Evolutionary conservation across 1,284 basidiomycete genomes (phyloP), one percentile per base, ranked within the genome.

Genomic region (Trametes pubescens): DNA sequence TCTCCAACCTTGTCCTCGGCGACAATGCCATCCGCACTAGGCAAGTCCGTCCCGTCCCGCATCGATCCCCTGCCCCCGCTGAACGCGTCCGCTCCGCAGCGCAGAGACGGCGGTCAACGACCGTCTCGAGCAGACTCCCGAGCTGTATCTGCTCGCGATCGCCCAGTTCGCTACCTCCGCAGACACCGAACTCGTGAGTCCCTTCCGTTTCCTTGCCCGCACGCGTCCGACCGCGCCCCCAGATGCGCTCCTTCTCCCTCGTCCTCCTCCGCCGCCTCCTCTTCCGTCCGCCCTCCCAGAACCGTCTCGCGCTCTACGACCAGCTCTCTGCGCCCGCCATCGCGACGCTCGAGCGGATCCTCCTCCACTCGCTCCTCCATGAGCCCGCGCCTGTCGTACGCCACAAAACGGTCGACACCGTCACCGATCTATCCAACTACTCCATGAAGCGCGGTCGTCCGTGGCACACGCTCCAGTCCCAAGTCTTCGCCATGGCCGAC

Each of bases 231-330:
- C 51, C 24, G 18, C 40, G 44, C 29, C 57, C 24, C 44, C 67
- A 91, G 89, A 93, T 93, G 91, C 86, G 91, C 43, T 90, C 91
- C 0, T 93, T 93, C 75, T 91, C 91, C 2, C 81, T 93, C 37
- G 90, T 93, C 14, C 84, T 93, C 26, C 84, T 93, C 35, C 84
- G 91, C 9, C 85, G 91, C 9, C 82, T 93, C 5, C 84, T 93
- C 52, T 93, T 93, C 75, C 85, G 91, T 79, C 44, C 77, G 66
- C 59, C 74, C 69, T 59, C 77, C 72, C 71, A 65, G 57, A 74
- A 79, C 75, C 70, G 74, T 71, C 5, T 76, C 77, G 21, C 87
- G 2, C 80, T 93, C 22, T 93, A 92, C 72, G 91, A 93, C 74
- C 89, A 88, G 56, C 84, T 93, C 51, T 87, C 90, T 2, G 75